Percentiles rank a stretch among this genome's conserved stretches.
Evolutionary conservation across 768 basidiomycete genomes (phyloP).

Genomic region (Chlorophyllum brunneum): DNA sequence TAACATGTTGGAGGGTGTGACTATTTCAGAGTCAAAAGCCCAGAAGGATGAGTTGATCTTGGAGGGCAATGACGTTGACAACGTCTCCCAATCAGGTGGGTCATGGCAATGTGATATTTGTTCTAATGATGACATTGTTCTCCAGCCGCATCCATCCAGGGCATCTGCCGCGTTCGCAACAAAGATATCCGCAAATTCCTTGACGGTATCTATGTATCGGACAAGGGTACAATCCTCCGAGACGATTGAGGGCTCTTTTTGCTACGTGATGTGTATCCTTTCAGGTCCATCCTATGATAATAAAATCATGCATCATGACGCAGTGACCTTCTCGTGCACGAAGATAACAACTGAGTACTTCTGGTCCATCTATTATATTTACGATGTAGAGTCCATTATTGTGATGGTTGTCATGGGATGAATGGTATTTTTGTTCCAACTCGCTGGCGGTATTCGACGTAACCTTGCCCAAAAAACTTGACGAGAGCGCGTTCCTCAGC

Average conservation of each 20-base stretch:
- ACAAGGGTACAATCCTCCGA: slow-evolving; percentile 59
- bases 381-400: neutral
- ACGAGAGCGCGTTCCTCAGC: slow-evolving; percentile 80
- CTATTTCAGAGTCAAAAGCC: slow-evolving; percentile 76
- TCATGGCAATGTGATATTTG: neutral
- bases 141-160: slow-evolving; percentile 92
- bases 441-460: slow-evolving; percentile 65
- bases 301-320: slow-evolving; percentile 4
- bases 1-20: slow-evolving; percentile 87
- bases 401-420: slow-evolving; percentile 44
- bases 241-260: slow-evolving; percentile 30
- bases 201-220: slow-evolving; percentile 90
- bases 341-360: neutral
- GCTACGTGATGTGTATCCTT: neutral
- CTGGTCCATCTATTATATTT: neutral
- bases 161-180: slow-evolving; percentile 94
- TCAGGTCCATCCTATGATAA: slow-evolving; percentile 11
- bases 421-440: slow-evolving; percentile 92
- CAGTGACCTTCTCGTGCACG: neutral
- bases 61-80: slow-evolving; percentile 94
- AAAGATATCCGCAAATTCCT: slow-evolving; percentile 99
- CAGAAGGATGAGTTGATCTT: slow-evolving; percentile 95
- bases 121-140: slow-evolving; percentile 3
- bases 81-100: slow-evolving; percentile 93
- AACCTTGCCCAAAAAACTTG: slow-evolving; percentile 88